A percentile compares a stretch with the other conserved stretches of the same genome.
These are phyloP conservation scores for Oldenlandia corymbosa DNA, from an alignment of 257 asterid species.

Conservation along the genomic window DNA sequence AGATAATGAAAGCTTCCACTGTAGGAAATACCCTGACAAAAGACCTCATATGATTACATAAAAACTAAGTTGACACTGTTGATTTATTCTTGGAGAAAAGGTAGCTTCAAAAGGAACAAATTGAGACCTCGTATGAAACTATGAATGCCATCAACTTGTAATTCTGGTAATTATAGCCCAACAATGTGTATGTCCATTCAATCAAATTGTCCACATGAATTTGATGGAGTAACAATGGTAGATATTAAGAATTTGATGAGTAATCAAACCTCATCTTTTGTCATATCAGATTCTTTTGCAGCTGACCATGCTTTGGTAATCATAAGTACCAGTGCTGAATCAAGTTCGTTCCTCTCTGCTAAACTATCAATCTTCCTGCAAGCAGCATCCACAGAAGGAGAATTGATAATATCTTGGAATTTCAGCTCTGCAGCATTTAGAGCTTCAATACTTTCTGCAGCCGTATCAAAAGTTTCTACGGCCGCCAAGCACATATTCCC, in stretches of 20 bases:
- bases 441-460: constrained; percentile 69
- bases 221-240: neutral
- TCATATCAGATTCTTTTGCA: constrained; percentile 83
- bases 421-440: constrained; percentile 76
- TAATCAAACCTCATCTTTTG: constrained; percentile 64
- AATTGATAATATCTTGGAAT: constrained; percentile 78
- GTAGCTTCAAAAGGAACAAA: neutral
- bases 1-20: too few species aligned
- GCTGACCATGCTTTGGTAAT: constrained; percentile 95
- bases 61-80: too few species aligned
- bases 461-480: constrained; percentile 71
- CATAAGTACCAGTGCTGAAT: constrained; percentile 82
- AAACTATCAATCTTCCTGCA: constrained; percentile 81
- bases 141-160: neutral
- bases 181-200: too few species aligned
- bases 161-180: neutral
- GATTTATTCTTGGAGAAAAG: neutral
- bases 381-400: constrained; percentile 85
- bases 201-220: neutral
- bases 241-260: constrained; percentile 4
- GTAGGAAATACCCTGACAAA: too few species aligned
- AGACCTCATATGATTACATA: too few species aligned
- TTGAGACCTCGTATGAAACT: neutral
- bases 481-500: constrained; percentile 75
- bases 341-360: constrained; percentile 83